phyloP scores from a whole-genome alignment of 2,329 filamentous ascomycete species.

The Colletotrichum tanaceti region DNA sequence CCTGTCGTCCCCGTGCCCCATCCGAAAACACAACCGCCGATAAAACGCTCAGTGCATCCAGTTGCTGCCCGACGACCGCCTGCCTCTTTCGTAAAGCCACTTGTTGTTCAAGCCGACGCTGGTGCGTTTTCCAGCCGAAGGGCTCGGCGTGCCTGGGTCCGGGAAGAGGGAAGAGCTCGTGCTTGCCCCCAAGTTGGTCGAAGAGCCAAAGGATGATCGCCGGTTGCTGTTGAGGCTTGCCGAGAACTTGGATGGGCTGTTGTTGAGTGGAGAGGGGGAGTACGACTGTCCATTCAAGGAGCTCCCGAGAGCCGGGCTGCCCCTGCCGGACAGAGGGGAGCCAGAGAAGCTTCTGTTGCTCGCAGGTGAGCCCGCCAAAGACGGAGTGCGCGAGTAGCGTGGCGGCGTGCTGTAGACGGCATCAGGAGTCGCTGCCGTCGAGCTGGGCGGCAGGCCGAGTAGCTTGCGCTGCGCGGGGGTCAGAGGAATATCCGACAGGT shows the following conservation, averaged over 20 bases:
- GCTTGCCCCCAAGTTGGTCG: slow-evolving; percentile 63
- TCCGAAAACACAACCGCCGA: neutral
- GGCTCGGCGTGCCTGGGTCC: slow-evolving; percentile 77
- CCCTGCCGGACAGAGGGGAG: slow-evolving; percentile 69
- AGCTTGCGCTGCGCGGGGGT: slow-evolving; percentile 89
- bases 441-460: slow-evolving; percentile 80
- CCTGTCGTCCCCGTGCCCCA: neutral
- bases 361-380: slow-evolving; percentile 70
- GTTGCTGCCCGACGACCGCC: slow-evolving; percentile 58
- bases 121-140: slow-evolving; percentile 72
- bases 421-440: slow-evolving; percentile 71
- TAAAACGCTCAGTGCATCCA: slow-evolving; percentile 34
- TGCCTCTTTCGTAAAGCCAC: slow-evolving; percentile 91
- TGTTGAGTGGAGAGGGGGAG: slow-evolving; percentile 54
- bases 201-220: slow-evolving; percentile 70
- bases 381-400: slow-evolving; percentile 82
- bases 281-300: slow-evolving; percentile 59
- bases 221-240: slow-evolving; percentile 62
- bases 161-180: slow-evolving; percentile 58
- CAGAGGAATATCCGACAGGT: slow-evolving; percentile 88
- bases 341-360: slow-evolving; percentile 67
- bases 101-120: slow-evolving; percentile 88
- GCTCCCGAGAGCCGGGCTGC: slow-evolving; percentile 58
- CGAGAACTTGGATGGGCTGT: slow-evolving; percentile 72
- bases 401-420: slow-evolving; percentile 84